Evolutionary conservation across 148 eudicot genomes (phyloP).

Genomic region (Rhododendron vialii): DNA sequence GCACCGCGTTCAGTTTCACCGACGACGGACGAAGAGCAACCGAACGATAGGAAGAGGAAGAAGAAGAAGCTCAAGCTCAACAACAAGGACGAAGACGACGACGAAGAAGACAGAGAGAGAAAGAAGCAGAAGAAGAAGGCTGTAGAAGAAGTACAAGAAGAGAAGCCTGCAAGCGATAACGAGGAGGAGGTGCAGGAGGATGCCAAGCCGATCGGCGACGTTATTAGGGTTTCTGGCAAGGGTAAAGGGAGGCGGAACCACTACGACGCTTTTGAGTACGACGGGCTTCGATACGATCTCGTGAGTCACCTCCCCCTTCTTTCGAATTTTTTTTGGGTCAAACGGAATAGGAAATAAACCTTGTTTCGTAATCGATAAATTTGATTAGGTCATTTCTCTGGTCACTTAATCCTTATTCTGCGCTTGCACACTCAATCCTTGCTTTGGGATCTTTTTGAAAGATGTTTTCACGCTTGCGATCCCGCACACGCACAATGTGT

Average conservation of each 20-base stretch:
- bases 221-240: slow-evolving; percentile 54
- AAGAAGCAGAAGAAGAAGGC: neutral
- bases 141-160: neutral
- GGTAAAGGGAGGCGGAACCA: slow-evolving; percentile 41
- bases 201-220: slow-evolving; percentile 50
- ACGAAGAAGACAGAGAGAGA: neutral
- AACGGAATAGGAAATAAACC: too few relatives aligned
- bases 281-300: slow-evolving; percentile 44
- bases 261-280: slow-evolving; percentile 43
- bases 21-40: neutral
- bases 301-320: slow-evolving; percentile 15
- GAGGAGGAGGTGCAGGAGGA: slow-evolving; percentile 26
- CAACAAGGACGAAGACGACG: neutral
- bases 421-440: neutral
- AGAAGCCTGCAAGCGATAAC: neutral
- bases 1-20: slow-evolving; percentile 24
- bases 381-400: neutral
- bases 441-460: neutral
- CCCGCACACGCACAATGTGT: neutral
- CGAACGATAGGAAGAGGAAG: neutral
- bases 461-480: neutral
- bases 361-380: neutral
- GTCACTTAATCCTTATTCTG: neutral
- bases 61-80: neutral
- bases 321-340: neutral